Evolutionary conservation across 2,329 filamentous ascomycete species (phyloP), one percentile per base, ranked within the genome.

Genomic region (Phyllosticta citribraziliensis): DNA sequence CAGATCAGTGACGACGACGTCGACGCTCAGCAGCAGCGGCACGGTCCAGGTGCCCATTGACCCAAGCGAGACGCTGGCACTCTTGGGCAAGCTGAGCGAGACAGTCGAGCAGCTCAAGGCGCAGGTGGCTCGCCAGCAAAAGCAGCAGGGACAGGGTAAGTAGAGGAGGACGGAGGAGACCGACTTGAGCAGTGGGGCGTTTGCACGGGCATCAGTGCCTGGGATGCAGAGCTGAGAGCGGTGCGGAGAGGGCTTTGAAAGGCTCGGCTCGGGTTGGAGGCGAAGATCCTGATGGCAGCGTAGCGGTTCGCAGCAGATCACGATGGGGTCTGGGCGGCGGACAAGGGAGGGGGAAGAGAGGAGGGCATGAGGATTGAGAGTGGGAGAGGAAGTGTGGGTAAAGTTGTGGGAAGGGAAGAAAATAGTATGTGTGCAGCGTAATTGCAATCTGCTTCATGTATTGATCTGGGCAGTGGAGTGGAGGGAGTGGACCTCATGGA

Each of bases 231-330:
- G 59, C 52, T 24, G 57, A 54, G 54, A 54, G 59, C 59, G 59
- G 59, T 61, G 59, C 59, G 59, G 54, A 61, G 59, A 57, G 59
- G 59, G 54, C 59, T 61, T 53, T 53, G 52, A 53, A 22, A n/a
- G 40, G 58, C 52, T 35, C 35, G 59, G 53, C 47, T 40, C 58
- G 58, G 58, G 33, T 55, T 50, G 54, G 59, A 54, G 22, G 59
- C 55, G 59, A 50, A 54, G 59, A 61, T 61, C 59, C 50, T 52
- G 59, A n/a, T 47, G 40, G 40, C n/a, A n/a, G 40, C 40, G 40
- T 47, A n/a, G 40, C 40, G 40, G 40, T 19, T 50, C 52, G 52
- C 52, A 50, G 54, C 50, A 56, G 59, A 61, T 50, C 59, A 57
- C 54, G 25, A 61, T 40, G 27, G 25, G 55, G 52, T 53, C 14